These are phyloP conservation scores for Fusarium subglutinans DNA, from an alignment of 2,329 filamentous ascomycete genomes.

Conservation along the genomic window DNA sequence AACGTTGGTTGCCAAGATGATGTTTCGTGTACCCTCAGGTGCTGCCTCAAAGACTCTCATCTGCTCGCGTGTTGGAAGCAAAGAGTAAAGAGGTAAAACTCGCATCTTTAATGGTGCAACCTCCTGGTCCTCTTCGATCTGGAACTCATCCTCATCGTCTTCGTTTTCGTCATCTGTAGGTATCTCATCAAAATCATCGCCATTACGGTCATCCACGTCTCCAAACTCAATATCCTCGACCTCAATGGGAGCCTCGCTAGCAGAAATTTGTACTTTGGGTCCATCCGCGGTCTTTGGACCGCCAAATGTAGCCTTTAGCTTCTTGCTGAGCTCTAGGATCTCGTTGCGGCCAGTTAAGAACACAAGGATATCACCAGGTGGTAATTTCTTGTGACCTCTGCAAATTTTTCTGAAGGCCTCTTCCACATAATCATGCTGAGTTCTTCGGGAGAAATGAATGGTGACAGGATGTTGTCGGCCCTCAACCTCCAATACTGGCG, in stretches of 20 bases:
- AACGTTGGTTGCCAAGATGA: constrained; percentile 94
- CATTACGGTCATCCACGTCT: constrained; percentile 69
- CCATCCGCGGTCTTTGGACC: constrained; percentile 65
- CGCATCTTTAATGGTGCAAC: constrained; percentile 78
- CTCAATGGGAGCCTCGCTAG: constrained; percentile 81
- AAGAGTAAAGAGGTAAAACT: constrained; percentile 91
- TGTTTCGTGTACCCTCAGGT: constrained; percentile 82
- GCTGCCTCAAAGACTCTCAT: constrained; percentile 87
- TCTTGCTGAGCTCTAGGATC: constrained; percentile 84
- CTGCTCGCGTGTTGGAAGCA: constrained; percentile 90
- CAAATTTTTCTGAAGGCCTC: constrained; percentile 89
- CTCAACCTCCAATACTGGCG: constrained; percentile 88
- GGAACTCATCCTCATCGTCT: constrained; percentile 72
- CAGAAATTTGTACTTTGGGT: constrained; percentile 78
- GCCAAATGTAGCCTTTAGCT: constrained; percentile 74
- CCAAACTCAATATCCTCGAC: constrained; percentile 89
- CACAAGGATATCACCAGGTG: constrained; percentile 89
- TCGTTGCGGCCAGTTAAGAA: constrained; percentile 96
- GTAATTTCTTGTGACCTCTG: constrained; percentile 87
- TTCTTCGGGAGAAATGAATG: constrained; percentile 85
- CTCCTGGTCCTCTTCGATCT: constrained; percentile 70
- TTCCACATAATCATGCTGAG: constrained; percentile 87
- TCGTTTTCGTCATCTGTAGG: constrained; percentile 66
- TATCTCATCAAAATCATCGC: constrained; percentile 68
- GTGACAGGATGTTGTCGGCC: constrained; percentile 93